phyloP scores from a whole-genome alignment of 2,329 filamentous ascomycete species.

The Helicocarpus griseus region DNA sequence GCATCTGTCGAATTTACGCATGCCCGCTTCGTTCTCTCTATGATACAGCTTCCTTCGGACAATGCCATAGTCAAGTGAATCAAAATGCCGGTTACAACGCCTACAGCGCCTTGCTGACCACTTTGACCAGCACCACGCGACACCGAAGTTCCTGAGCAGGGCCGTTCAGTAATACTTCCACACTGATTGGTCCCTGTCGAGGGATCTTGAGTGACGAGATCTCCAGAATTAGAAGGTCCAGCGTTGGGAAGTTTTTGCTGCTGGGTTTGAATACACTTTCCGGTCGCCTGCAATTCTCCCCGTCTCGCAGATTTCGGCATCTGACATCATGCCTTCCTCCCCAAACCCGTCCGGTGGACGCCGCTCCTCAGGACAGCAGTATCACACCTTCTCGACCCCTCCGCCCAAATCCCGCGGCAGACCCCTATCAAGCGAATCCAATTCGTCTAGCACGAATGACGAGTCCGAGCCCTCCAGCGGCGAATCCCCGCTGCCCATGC shows the following conservation, averaged over 20 bases:
- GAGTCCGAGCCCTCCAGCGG: conserved; percentile 9
- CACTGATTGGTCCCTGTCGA: background rate
- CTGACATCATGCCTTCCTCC: background rate
- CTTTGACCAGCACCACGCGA: background rate
- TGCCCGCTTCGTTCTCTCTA: background rate
- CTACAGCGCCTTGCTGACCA: background rate
- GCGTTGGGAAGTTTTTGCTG: too few relatives aligned
- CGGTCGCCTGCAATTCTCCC: background rate
- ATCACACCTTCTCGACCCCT: conserved; percentile 40
- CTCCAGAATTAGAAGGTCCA: background rate
- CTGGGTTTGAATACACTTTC: too few relatives aligned
- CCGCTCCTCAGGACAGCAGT: conserved; percentile 35
- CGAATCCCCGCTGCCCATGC: conserved; percentile 66
- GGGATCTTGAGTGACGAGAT: background rate
- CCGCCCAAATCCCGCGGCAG: conserved; percentile 38
- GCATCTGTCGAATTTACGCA: too few relatives aligned
- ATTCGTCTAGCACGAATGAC: conserved; percentile 27
- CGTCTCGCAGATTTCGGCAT: background rate
- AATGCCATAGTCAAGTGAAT: background rate
- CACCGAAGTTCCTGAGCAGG: background rate
- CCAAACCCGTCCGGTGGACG: conserved; percentile 14
- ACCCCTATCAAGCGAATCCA: conserved; percentile 34
- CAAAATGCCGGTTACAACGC: background rate
- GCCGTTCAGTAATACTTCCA: background rate
- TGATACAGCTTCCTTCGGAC: background rate